Conservation (phyloP, 179 eudicot genomes). For the Monotropa hypopitys region DNA sequence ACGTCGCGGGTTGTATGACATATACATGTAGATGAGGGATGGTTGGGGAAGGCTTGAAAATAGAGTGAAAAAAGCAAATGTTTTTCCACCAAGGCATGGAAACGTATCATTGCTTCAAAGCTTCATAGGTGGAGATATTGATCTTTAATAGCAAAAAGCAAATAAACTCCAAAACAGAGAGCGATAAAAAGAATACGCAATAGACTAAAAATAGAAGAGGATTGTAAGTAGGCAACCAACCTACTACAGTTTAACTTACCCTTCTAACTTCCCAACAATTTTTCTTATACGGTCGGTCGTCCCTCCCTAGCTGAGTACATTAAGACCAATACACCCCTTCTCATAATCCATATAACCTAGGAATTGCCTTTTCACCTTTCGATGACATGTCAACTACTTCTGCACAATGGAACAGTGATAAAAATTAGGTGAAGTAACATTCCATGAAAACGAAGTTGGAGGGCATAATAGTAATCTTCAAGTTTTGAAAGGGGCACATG, state of each 20-base stretch:
- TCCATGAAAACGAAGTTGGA: neutral
- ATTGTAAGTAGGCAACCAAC: slow-evolving; percentile 52
- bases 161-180: neutral
- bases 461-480: slow-evolving; percentile 11
- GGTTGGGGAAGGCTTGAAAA: slow-evolving; percentile 13
- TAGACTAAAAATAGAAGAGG: neutral
- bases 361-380: neutral
- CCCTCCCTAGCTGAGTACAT: neutral
- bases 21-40: neutral
- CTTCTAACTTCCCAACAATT: slow-evolving; percentile 21
- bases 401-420: no score
- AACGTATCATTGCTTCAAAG: neutral
- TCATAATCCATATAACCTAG: neutral
- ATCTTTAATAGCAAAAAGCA: neutral
- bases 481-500: slow-evolving; percentile 15
- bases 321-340: slow-evolving; percentile 4
- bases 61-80: neutral
- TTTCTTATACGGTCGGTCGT: slow-evolving; percentile 10
- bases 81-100: neutral
- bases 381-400: slow-evolving; percentile 8
- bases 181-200: slow-evolving; percentile 8
- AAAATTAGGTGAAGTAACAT: no score
- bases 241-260: slow-evolving; percentile 29
- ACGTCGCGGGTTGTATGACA: neutral
- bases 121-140: neutral